Evolutionary conservation across 169 alveolate genomes (phyloP).

Genomic region (Plasmodium berghei): DNA sequence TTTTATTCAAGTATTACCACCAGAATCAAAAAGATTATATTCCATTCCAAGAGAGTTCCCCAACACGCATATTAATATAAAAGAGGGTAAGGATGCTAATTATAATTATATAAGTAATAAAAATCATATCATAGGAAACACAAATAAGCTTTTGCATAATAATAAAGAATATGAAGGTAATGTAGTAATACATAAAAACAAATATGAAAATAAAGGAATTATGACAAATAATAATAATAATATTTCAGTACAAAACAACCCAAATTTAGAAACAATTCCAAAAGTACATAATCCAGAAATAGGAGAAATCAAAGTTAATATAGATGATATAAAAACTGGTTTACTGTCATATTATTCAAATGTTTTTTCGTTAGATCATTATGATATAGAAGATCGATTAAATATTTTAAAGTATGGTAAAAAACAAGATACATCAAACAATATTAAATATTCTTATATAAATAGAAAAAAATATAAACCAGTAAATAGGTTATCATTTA

Average conservation of each 20-base stretch:
- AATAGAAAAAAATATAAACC: slow-evolving; percentile 5
- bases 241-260: slow-evolving; percentile 2
- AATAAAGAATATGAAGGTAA: slow-evolving; percentile 4
- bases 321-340: slow-evolving; percentile 60
- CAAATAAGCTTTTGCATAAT: background rate
- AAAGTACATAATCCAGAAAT: slow-evolving; percentile 15
- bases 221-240: background rate
- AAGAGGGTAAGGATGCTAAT: background rate
- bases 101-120: background rate
- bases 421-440: slow-evolving; percentile 1
- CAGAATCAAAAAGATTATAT: slow-evolving; percentile 22
- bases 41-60: slow-evolving; percentile 30
- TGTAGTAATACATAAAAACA: slow-evolving; percentile 6
- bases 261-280: slow-evolving; percentile 2
- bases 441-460: slow-evolving; percentile 15
- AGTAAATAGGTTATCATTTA: slow-evolving; percentile 4
- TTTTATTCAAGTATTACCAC: slow-evolving; percentile 34
- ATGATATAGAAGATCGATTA: slow-evolving; percentile 67
- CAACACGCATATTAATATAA: background rate
- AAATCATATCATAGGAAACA: too few relatives aligned
- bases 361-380: slow-evolving; percentile 47
- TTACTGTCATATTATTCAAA: slow-evolving; percentile 54
- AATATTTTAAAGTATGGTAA: slow-evolving; percentile 51
- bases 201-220: background rate
- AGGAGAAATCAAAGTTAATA: slow-evolving; percentile 74